A percentile compares a stretch with the other conserved stretches of the same genome.
phyloP scores from a whole-genome alignment of 495 filamentous ascomycete species.

The Neurospora africana region DNA sequence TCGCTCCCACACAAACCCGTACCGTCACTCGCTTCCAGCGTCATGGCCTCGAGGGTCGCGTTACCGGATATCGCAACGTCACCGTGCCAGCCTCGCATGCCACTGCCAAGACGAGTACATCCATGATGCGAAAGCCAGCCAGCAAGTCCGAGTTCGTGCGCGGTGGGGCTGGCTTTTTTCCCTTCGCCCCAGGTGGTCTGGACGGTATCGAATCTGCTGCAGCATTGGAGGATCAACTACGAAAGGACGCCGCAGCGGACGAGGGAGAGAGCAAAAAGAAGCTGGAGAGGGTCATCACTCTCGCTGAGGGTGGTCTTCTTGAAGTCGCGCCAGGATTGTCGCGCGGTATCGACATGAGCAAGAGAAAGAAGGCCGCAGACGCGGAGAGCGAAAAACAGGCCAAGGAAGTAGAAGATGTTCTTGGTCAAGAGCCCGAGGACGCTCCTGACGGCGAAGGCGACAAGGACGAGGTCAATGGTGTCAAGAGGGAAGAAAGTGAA shows the following conservation, averaged over 20 bases:
- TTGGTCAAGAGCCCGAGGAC: conserved; percentile 57
- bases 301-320: conserved; percentile 68
- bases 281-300: conserved; percentile 72
- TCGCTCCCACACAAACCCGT: conserved; percentile 84
- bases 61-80: conserved; percentile 90
- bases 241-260: conserved; percentile 14
- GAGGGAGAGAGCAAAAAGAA: conserved; percentile 35
- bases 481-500: conserved; percentile 39
- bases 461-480: conserved; percentile 32
- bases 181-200: conserved; percentile 86
- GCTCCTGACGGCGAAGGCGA: conserved; percentile 35
- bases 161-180: conserved; percentile 92
- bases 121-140: conserved; percentile 76
- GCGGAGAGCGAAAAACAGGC: conserved; percentile 39
- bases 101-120: conserved; percentile 95
- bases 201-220: conserved; percentile 78
- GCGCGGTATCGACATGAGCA: conserved; percentile 64
- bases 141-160: conserved; percentile 84
- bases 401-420: conserved; percentile 61
- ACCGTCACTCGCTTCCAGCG: conserved; percentile 86
- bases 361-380: conserved; percentile 47
- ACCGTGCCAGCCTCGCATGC: conserved; percentile 84
- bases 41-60: conserved; percentile 84
- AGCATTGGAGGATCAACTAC: conserved; percentile 56
- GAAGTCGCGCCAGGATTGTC: conserved; percentile 74